Conservation (phyloP, 2,329 filamentous ascomycete species). For the Nothophaeocryptopus gaeumannii region DNA sequence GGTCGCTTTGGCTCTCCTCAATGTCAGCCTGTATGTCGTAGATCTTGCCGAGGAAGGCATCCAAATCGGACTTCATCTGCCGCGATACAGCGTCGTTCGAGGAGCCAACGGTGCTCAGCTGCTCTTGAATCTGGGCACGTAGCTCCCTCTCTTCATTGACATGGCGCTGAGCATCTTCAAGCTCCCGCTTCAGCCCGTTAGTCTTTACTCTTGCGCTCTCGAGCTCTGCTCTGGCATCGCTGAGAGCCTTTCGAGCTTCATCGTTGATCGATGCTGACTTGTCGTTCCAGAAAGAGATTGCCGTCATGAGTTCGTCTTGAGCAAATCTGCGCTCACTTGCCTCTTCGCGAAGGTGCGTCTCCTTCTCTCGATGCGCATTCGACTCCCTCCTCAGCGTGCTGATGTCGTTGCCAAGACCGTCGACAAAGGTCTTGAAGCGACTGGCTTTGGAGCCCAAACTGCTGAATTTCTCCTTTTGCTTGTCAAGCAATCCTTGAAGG, state of each 20-base stretch:
- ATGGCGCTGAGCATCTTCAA: too few species aligned
- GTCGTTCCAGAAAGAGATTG: slow-evolving; percentile 13
- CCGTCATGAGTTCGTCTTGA: slow-evolving; percentile 14
- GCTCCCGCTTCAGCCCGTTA: too few species aligned
- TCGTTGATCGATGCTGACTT: slow-evolving; percentile 16
- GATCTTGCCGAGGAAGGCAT: slow-evolving; percentile 26
- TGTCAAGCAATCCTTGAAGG: slow-evolving; percentile 7
- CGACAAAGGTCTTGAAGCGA: slow-evolving; percentile 25
- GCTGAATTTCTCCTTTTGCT: slow-evolving; percentile 16
- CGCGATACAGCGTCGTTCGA: slow-evolving; percentile 10
- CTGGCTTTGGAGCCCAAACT: slow-evolving; percentile 15
- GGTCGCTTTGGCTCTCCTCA: slow-evolving; percentile 7
- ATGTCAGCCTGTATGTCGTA: slow-evolving; percentile 20
- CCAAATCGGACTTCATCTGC: slow-evolving; percentile 15
- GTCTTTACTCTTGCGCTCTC: not conserved
- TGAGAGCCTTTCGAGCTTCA: slow-evolving; percentile 20
- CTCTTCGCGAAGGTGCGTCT: slow-evolving; percentile 14
- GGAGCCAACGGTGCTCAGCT: slow-evolving; percentile 10
- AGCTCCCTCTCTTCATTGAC: too few species aligned
- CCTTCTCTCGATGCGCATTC: slow-evolving; percentile 6
- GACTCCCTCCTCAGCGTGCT: slow-evolving; percentile 19
- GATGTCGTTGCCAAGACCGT: slow-evolving; percentile 26
- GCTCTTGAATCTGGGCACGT: slow-evolving; percentile 19
- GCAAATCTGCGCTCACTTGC: slow-evolving; percentile 7
- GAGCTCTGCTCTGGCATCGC: slow-evolving; percentile 20